Base-by-base conservation (phyloP, 257 asterid species). In the Nicotiana otophora region DNA sequence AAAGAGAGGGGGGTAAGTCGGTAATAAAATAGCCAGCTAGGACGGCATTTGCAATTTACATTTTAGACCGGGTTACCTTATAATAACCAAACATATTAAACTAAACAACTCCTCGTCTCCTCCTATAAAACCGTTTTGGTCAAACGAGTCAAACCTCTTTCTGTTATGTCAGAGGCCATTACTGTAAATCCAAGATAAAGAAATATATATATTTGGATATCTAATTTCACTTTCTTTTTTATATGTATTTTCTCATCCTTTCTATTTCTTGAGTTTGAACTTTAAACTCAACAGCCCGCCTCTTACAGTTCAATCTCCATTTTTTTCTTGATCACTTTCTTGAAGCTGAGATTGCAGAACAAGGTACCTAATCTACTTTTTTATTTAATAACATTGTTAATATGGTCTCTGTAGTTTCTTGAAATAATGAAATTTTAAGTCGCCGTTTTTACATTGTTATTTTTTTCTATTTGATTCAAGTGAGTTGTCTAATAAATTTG, bases 181-280 rank as follows among this genome's bases (percentile, higher is more conserved):
- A 26, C 77, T 76, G 46, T 33, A 17, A 63, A 51, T 36, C 46
- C 60, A 58, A 76, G 54, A 46, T 9, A 17, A 76, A 46, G 26
- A 67, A 68, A 5, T 28, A 67, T 60, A 33, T 42, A 42, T 42
- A 42, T 42, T 42, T 9, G 12, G 51, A 42, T 42, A 5, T n/a
- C 20, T 39, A 7, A 11, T 12, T 33, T 51, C n/a, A 5, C 31
- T 39, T 42, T 70, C n/a, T 10, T 26, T 42, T 54, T 42, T 51
- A 23, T 31, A 64, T 33, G 67, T 55, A 20, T 17, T 54, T 55
- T 63, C 7, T 20, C 20, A 57, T 42, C 48, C 7, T 7, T 15
- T 81, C 79, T 20, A 53, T 80, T 77, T 67, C 83, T 69, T 26
- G 78, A 78, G 31, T 85, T 85, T 78, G 78, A 85, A 85, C 82